Conservation (phyloP, 2,329 filamentous ascomycete genomes). For the Cytospora piceicola region DNA sequence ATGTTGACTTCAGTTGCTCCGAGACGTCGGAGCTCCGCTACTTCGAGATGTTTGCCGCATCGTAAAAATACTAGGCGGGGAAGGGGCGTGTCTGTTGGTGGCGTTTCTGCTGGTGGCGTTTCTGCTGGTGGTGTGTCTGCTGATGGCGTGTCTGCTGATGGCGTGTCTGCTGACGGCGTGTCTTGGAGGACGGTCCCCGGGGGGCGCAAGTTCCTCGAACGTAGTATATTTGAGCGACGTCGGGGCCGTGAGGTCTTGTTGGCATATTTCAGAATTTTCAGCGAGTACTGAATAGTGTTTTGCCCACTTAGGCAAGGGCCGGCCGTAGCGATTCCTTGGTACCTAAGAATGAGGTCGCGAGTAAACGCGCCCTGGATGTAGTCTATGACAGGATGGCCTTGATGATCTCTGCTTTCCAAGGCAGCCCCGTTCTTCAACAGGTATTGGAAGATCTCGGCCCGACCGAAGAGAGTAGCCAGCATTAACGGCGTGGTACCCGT, state of each 20-base stretch:
- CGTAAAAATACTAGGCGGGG: slow-evolving; percentile 8
- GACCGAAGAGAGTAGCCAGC: slow-evolving; percentile 11
- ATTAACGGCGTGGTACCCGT: slow-evolving; percentile 1
- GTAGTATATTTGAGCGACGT: no score
- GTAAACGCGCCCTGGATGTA: not conserved
- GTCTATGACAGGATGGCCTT: not conserved
- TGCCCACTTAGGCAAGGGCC: not conserved
- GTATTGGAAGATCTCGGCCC: not conserved
- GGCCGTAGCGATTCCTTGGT: not conserved
- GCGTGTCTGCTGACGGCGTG: no score
- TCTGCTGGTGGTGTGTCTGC: not conserved
- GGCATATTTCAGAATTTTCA: not conserved
- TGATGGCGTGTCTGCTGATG: not conserved
- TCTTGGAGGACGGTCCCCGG: no score
- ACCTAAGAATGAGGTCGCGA: not conserved
- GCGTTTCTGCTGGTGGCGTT: not conserved
- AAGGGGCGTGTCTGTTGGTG: not conserved
- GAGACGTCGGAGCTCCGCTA: not conserved
- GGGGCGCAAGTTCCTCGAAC: no score
- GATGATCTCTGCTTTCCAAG: not conserved
- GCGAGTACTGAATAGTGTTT: not conserved
- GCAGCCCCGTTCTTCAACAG: not conserved
- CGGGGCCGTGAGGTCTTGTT: not conserved
- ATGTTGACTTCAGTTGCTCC: not conserved
- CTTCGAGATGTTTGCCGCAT: not conserved